Base-by-base conservation (phyloP, 129 eudicot genomes). In the Oenanthe sinensis region DNA sequence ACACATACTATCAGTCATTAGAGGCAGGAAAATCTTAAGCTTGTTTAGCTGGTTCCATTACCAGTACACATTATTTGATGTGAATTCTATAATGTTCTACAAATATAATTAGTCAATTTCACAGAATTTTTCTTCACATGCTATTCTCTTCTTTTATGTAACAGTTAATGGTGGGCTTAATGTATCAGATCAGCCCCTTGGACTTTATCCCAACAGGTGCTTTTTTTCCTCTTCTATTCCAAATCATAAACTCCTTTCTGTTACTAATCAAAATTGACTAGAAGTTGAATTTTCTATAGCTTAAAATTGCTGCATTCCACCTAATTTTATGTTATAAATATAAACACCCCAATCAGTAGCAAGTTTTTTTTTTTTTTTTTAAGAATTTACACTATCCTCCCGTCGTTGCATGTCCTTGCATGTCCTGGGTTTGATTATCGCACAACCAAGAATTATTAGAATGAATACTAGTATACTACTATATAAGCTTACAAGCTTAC, bases 181-280 rank as follows among this genome's bases (percentile, higher is more conserved):
- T 78, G 42, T 78, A 78, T 37, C 40, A 14, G 16, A 15, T 65
- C 60, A 44, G 81, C 60, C 45, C 75, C 62, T 78, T 78, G 22
- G 81, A 78, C 63, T 67, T 78, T 75, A 50, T 78, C 52, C 81
- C 80, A 44, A 78, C 74, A 26, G 80, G 80, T 78, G 14, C 52
- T 17, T 71, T 71, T 15, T 71, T 6, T 43, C 43, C 14, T 16
- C 4, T 39, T 39, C 75, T 22, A 42, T 40, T 8, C 24, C 43
- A 17, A 71, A 71, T 39, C n/a, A 71, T 9, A 63, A 22, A 24
- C 19, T 26, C 69, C 37, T 28, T 63, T 12, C 71, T 26, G 19
- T 26, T 63, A 7, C 39, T 19, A 13, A 26, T 11, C 71, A 26
- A 5, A 63, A 28, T 13, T 28, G 71, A 63, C 71, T 63, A 24